phyloP scores from a whole-genome alignment of 495 filamentous ascomycete genomes.

The Trichoderma orchidacearum region DNA sequence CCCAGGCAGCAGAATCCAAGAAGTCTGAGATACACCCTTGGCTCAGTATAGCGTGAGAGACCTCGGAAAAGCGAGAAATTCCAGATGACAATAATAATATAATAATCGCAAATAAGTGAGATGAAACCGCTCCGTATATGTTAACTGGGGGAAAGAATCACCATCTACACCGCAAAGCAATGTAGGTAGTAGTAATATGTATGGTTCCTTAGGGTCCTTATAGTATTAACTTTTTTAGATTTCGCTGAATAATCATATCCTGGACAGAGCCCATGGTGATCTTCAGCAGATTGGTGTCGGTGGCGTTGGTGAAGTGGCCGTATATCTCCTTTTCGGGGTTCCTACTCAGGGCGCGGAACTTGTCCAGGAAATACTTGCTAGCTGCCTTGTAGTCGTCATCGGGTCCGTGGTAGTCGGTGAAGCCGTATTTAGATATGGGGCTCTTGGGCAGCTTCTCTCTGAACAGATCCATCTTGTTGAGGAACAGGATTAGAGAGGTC shows the following conservation, averaged over 20 bases:
- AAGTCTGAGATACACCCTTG: background rate
- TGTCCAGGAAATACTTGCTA: constrained; percentile 77
- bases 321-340: constrained; percentile 83
- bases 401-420: constrained; percentile 70
- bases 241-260: constrained; percentile 98
- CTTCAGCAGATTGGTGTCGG: constrained; percentile 88
- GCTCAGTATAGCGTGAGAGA: background rate
- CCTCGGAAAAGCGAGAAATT: background rate
- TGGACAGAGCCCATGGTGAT: constrained; percentile 96
- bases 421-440: constrained; percentile 72
- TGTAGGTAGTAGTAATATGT: constrained; percentile 2
- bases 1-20: constrained; percentile 9
- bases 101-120: background rate
- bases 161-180: background rate
- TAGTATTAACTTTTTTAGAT: constrained; percentile 86
- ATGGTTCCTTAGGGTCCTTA: constrained; percentile 28
- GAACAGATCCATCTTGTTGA: constrained; percentile 99
- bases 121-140: background rate
- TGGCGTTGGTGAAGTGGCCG: constrained; percentile 87
- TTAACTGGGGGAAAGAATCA: background rate
- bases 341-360: constrained; percentile 76
- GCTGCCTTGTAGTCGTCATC: constrained; percentile 42
- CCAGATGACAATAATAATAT: background rate
- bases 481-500: constrained; percentile 90
- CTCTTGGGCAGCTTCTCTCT: constrained; percentile 71